phyloP scores from a whole-genome alignment of 2,329 filamentous ascomycete genomes.

The Botrytis paeoniae region DNA sequence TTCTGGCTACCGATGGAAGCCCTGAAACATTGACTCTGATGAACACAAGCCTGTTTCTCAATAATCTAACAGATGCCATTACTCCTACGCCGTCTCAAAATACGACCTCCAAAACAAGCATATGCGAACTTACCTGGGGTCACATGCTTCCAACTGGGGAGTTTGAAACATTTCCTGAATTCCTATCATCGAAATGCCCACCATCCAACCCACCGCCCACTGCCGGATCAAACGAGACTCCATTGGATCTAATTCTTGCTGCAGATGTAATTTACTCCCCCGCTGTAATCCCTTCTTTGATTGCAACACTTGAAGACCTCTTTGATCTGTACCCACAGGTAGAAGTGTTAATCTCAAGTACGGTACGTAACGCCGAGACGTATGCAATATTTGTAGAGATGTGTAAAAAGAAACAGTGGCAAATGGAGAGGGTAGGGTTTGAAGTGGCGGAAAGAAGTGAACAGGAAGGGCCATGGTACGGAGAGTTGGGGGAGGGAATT shows the following conservation, averaged over 20 bases:
- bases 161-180: conserved; percentile 32
- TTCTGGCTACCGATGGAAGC: conserved; percentile 72
- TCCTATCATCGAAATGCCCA: conserved; percentile 13
- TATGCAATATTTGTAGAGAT: conserved; percentile 61
- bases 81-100: not conserved
- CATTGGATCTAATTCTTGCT: conserved; percentile 63
- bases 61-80: conserved; percentile 47
- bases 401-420: conserved; percentile 46
- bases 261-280: conserved; percentile 78
- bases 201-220: not conserved
- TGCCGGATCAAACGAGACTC: conserved; percentile 39
- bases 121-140: conserved; percentile 53
- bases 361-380: conserved; percentile 67
- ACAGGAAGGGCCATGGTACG: conserved; percentile 65
- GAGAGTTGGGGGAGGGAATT: conserved; percentile 9
- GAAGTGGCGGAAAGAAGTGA: conserved; percentile 39
- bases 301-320: conserved; percentile 62
- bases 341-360: conserved; percentile 64
- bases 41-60: conserved; percentile 65
- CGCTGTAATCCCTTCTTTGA: conserved; percentile 58
- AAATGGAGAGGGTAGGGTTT: conserved; percentile 45
- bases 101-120: conserved; percentile 47
- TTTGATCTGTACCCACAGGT: conserved; percentile 55
- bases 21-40: conserved; percentile 67
- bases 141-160: conserved; percentile 38